Evolutionary conservation across 1,284 basidiomycete genomes (phyloP), one percentile per base, ranked within the genome.

Genomic region (Ceratobasidium sp.): DNA sequence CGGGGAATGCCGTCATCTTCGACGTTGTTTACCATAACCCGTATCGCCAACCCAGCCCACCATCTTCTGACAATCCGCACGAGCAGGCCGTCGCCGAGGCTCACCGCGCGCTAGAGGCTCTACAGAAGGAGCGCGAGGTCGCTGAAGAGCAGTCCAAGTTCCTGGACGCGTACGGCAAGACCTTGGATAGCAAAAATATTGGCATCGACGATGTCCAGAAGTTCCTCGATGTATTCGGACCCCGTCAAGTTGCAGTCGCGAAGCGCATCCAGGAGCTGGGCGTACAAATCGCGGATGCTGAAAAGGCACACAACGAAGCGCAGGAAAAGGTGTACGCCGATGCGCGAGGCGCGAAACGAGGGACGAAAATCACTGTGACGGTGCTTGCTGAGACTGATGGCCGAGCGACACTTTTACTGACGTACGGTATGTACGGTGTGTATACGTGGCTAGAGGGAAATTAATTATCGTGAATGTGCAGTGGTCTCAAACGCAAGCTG

Each of bases 1-100:
- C 67, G 22, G 51, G 81, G 4, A 77, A 77, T 40, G 79, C 80
- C 11, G 59, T 77, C 54, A 79, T 81, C n/a, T 81, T 80, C 65
- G 81, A 81, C 54, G 81, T 81, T 19, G 78, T 81, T 25, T 81
- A 79, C 77, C 73, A 76, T 77, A 54, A 49, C 68, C 65, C 73
- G 29, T 11, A 61, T 32, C n/a, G 43, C 17, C 56, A 64, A 11
- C 52, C 73, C 22, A 2, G 25, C 46, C 57, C 17, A 15, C 37
- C 69, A 65, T 17, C 37, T 13, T 22, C 44, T 2, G 37, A 71
- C 9, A 52, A 70, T 32, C 66, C 77, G 34, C 62, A 62, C n/a
- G 62, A 80, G 37, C 56, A 73, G 25, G 61, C 61, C 25, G 74
- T 67, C 9, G 56, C 80, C 13, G 44, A 76, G 52, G 73, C 64